A percentile compares a stretch with the other conserved stretches of the same genome.
Conservation (phyloP, 2,329 filamentous ascomycete genomes). For the Xylaria sp. region DNA sequence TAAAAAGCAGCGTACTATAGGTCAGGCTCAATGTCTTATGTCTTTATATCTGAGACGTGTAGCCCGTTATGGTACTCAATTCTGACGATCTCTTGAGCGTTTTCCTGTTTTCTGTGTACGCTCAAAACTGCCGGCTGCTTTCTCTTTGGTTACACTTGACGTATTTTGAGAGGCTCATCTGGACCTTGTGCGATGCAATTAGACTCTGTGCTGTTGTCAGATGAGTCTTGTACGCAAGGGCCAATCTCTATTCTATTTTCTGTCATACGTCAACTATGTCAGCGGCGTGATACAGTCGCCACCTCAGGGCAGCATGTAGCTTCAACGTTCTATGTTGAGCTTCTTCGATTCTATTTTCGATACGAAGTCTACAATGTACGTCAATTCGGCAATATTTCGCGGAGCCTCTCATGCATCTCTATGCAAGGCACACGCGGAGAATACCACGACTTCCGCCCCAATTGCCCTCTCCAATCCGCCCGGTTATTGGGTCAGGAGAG, state of each 20-base stretch:
- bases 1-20: too few species aligned
- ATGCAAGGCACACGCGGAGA: slow-evolving; percentile 10
- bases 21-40: too few species aligned
- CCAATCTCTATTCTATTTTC: background rate
- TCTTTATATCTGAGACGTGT: slow-evolving; percentile 3
- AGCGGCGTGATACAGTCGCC: background rate
- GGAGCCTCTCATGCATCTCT: slow-evolving; percentile 21
- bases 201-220: too few species aligned
- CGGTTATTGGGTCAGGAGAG: background rate
- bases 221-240: background rate
- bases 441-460: background rate
- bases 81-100: slow-evolving; percentile 26
- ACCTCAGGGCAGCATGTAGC: background rate
- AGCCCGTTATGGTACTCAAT: slow-evolving; percentile 14
- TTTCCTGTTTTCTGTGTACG: slow-evolving; percentile 14
- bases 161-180: background rate
- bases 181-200: background rate
- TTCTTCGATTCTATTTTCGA: background rate
- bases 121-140: background rate
- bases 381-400: background rate
- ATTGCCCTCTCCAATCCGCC: background rate
- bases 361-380: background rate
- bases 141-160: too few species aligned
- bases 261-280: background rate
- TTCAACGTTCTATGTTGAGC: background rate